Evolutionary conservation across 495 filamentous ascomycete species (phyloP), one percentile per base, ranked within the genome.

Genomic region (Penicillium alfredii): DNA sequence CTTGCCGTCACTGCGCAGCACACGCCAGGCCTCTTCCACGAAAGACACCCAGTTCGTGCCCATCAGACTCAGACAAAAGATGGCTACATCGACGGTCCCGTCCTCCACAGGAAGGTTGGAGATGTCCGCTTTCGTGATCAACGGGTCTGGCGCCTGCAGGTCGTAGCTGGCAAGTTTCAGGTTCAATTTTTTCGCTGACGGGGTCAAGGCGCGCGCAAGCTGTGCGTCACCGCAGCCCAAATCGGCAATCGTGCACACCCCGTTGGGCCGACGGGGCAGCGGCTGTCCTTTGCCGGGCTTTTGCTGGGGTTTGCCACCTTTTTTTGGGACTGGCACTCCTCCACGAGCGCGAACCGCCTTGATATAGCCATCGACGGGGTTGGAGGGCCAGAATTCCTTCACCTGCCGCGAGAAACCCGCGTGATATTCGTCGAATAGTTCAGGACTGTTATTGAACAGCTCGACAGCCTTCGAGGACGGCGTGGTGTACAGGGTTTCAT

Each of bases 21-120:
- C 68, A 12, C 92, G 76, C 61, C 82, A 89, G n/a, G 89, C 88
- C 63, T 98, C 92, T 51, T 95, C 89, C 40, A 97, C 74, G 52
- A 96, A 96, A 41, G 84, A 80, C 13, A 94, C 71, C 87, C 92
- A 98, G 63, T 98, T 98, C 10, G 92, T 97, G 47, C 93, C 92
- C 92, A 98, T 98, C 25, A 98, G 73, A 38, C 90, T 90, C 14
- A 98, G 71, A 62, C 92, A 98, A 68, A 96, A 94, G 35, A 97
- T 76, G 6, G 84, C 83, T 10, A 98, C 71, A 53, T 98, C 87
- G 14, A 88, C 80, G 23, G 70, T 74, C 31, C 74, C 76, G 31
- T 88, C 78, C 15, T 65, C 60, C 1, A 94, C 54, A 0, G 88
- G 88, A 2, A 98, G 69, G 38, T 84, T 74, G 11, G 88, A 80